A percentile compares a stretch with the other conserved stretches of the same genome.
Conservation (phyloP, 768 basidiomycete species). For the Daedaleopsis sinensis region DNA sequence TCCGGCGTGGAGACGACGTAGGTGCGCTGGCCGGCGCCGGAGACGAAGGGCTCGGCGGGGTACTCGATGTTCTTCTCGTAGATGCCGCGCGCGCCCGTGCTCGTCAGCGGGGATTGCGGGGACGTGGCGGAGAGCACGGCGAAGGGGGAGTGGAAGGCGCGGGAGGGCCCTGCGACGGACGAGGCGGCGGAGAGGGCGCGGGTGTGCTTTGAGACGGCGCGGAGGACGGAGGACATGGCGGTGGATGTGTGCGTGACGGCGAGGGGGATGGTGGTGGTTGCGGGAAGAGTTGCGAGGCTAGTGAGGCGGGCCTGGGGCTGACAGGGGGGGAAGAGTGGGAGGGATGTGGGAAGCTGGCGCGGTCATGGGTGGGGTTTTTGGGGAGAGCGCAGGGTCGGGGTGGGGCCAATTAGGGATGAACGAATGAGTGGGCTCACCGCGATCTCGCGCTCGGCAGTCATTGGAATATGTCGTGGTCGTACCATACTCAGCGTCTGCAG, state of each 20-base stretch:
- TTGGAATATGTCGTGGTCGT: background rate
- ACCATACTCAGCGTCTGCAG: background rate
- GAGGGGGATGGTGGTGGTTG: slow-evolving; percentile 6
- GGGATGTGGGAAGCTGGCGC: slow-evolving; percentile 6
- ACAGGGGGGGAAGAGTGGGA: too few relatives aligned
- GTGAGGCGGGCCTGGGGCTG: background rate
- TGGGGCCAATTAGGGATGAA: slow-evolving; percentile 7
- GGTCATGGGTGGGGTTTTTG: slow-evolving; percentile 13
- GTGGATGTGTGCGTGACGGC: background rate
- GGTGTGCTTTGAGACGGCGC: slow-evolving; percentile 32
- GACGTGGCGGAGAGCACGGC: slow-evolving; percentile 50
- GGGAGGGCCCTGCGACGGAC: slow-evolving; percentile 30
- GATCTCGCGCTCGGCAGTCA: background rate
- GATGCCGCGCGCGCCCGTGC: slow-evolving; percentile 35
- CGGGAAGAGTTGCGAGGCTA: background rate
- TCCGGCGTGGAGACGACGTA: slow-evolving; percentile 80
- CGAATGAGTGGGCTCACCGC: slow-evolving; percentile 16
- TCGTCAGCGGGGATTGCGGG: slow-evolving; percentile 37
- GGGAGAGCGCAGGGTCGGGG: slow-evolving; percentile 4
- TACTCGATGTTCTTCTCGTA: slow-evolving; percentile 69
- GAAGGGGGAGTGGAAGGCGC: slow-evolving; percentile 70
- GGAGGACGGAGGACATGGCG: slow-evolving; percentile 35
- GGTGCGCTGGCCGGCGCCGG: slow-evolving; percentile 53
- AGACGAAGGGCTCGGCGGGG: slow-evolving; percentile 49
- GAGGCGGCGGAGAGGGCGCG: slow-evolving; percentile 32